These are phyloP conservation scores for Aspergillus neoniger DNA, from an alignment of 2,329 filamentous ascomycete genomes.

Conservation along the genomic window DNA sequence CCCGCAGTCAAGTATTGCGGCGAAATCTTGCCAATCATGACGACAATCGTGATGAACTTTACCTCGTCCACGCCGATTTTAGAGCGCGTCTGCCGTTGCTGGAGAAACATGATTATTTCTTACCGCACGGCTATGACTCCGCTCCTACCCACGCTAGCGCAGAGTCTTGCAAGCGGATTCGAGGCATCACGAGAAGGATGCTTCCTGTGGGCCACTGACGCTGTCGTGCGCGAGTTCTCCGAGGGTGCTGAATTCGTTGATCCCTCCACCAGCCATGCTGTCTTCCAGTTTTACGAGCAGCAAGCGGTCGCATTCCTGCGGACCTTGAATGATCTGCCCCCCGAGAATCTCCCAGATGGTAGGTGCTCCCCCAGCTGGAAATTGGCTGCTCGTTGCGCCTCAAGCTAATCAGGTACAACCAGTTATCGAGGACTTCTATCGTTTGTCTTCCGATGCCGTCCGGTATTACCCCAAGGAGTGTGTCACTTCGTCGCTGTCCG, in stretches of 20 bases:
- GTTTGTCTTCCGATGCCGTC: conserved; percentile 84
- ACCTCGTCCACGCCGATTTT: conserved; percentile 83
- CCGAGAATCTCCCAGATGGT: conserved; percentile 72
- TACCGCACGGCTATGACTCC: conserved; percentile 89
- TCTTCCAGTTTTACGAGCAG: conserved; percentile 92
- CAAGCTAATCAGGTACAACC: conserved; percentile 12
- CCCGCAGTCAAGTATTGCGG: conserved; percentile 95
- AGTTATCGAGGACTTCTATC: conserved; percentile 96
- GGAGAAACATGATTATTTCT: conserved; percentile 95
- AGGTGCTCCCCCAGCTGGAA: conserved; percentile 26
- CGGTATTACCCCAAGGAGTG: conserved; percentile 88
- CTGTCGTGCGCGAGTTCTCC: conserved; percentile 92
- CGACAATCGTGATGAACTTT: conserved; percentile 85
- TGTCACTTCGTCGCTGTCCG: conserved; percentile 75
- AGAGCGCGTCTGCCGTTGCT: conserved; percentile 90
- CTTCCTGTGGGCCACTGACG: conserved; percentile 97
- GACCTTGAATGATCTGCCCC: conserved; percentile 81
- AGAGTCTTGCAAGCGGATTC: conserved; percentile 85
- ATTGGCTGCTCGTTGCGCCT: neutral
- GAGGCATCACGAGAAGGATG: conserved; percentile 84
- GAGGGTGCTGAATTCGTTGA: conserved; percentile 86
- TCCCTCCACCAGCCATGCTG: conserved; percentile 76
- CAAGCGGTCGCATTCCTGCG: conserved; percentile 88
- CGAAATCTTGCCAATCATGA: conserved; percentile 85
- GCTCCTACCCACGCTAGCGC: conserved; percentile 79